Conservation (phyloP, 306 rosid genomes). For the Coriaria nepalensis region DNA sequence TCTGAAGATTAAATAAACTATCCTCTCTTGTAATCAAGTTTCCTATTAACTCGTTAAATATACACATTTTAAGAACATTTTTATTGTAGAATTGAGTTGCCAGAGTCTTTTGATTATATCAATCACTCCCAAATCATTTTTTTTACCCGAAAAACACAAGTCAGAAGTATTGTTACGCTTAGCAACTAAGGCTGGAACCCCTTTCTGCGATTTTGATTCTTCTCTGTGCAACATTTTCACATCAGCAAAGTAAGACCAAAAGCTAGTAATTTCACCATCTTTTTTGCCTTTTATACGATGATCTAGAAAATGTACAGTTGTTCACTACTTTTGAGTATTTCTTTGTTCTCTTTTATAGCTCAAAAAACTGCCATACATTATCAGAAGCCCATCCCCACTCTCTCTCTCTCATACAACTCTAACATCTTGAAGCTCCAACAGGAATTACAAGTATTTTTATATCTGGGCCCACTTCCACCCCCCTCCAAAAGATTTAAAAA, state of each 20-base stretch:
- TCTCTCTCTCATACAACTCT: conserved; percentile 1
- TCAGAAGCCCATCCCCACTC: neutral
- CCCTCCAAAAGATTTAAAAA: neutral
- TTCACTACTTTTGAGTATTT: neutral
- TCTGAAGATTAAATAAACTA: too few species aligned
- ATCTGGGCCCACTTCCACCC: neutral
- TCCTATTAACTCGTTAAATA: too few species aligned
- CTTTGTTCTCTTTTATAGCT: conserved; percentile 6
- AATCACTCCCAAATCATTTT: too few species aligned
- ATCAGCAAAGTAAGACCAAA: neutral
- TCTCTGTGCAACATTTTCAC: neutral
- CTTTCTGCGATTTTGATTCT: too few species aligned
- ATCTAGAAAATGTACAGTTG: conserved; percentile 9
- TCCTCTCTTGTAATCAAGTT: too few species aligned
- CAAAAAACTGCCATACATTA: conserved; percentile 3
- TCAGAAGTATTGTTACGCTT: too few species aligned
- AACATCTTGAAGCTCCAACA: neutral
- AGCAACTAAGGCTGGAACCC: too few species aligned
- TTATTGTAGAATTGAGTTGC: too few species aligned
- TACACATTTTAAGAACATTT: too few species aligned
- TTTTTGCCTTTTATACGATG: conserved; percentile 7
- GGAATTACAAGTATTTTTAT: neutral
- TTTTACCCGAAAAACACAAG: too few species aligned
- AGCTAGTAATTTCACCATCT: conserved; percentile 4
- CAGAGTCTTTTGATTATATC: too few species aligned